Conservation (phyloP, 345 rosid species). For the Clausena lansium region DNA sequence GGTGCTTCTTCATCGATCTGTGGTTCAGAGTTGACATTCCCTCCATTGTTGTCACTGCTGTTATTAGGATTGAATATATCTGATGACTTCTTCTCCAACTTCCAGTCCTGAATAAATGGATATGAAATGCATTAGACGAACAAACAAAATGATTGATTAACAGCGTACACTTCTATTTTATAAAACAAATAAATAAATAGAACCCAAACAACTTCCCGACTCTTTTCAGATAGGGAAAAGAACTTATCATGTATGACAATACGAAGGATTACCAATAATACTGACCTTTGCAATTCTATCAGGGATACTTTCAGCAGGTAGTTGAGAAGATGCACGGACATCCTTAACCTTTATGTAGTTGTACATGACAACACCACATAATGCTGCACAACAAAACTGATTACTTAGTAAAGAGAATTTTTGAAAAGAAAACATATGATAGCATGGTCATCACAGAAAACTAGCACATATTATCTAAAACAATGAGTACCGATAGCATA, state of each 20-base stretch:
- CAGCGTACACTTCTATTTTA: neutral
- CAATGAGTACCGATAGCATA: slow-evolving; percentile 77
- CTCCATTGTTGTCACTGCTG: slow-evolving; percentile 37
- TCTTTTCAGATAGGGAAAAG: neutral
- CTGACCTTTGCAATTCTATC: slow-evolving; percentile 84
- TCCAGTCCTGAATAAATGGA: slow-evolving; percentile 64
- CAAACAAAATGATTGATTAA: neutral
- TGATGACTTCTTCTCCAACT: slow-evolving; percentile 90
- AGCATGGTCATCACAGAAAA: neutral
- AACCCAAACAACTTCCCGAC: neutral
- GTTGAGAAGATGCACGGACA: slow-evolving; percentile 64
- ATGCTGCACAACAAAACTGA: slow-evolving; percentile 44
- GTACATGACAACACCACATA: slow-evolving; percentile 95
- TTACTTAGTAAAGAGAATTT: neutral
- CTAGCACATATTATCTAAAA: neutral
- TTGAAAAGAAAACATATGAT: neutral
- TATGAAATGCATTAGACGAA: neutral
- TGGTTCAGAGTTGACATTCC: slow-evolving; percentile 35
- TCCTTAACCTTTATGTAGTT: slow-evolving; percentile 84
- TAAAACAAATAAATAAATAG: neutral
- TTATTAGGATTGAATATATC: slow-evolving; percentile 58
- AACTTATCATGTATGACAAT: neutral
- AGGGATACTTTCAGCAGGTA: slow-evolving; percentile 56
- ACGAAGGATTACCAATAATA: slow-evolving; percentile 7
- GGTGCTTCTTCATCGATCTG: slow-evolving; percentile 82